Evolutionary conservation across 2,329 filamentous ascomycete species (phyloP).

Genomic region (Lithohypha guttulata): DNA sequence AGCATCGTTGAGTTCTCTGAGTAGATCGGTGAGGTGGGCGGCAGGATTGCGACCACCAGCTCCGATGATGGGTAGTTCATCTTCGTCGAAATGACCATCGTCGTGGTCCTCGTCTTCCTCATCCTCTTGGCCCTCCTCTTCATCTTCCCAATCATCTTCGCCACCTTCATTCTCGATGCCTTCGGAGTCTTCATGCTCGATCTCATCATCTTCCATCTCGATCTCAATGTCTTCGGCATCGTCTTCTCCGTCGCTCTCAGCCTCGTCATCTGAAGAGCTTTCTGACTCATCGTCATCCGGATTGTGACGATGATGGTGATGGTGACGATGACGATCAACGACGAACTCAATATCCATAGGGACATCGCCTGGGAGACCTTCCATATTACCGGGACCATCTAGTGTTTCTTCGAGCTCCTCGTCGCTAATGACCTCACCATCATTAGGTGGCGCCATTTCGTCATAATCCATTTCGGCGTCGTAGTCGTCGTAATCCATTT

Average conservation of each 20-base stretch:
- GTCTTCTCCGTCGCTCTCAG: slow-evolving; percentile 44
- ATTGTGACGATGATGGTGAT: slow-evolving; percentile 50
- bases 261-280: slow-evolving; percentile 44
- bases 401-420: slow-evolving; percentile 72
- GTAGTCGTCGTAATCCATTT: slow-evolving; percentile 76
- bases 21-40: slow-evolving; percentile 25
- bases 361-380: slow-evolving; percentile 52
- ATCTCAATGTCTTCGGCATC: slow-evolving; percentile 47
- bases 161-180: slow-evolving; percentile 25
- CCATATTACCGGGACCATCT: slow-evolving; percentile 59
- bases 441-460: slow-evolving; percentile 52
- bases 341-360: slow-evolving; percentile 73
- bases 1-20: slow-evolving; percentile 18
- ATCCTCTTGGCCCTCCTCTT: slow-evolving; percentile 37
- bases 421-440: slow-evolving; percentile 80
- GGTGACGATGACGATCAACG: slow-evolving; percentile 56
- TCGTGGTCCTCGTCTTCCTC: slow-evolving; percentile 26
- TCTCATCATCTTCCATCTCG: slow-evolving; percentile 41
- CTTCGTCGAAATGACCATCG: slow-evolving; percentile 29
- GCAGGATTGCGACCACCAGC: slow-evolving; percentile 36
- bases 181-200: slow-evolving; percentile 27
- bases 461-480: slow-evolving; percentile 92
- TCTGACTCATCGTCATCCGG: slow-evolving; percentile 49
- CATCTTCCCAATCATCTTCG: slow-evolving; percentile 41
- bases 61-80: slow-evolving; percentile 26